phyloP scores from a whole-genome alignment of 2,329 filamentous ascomycete genomes.

The Monosporascus ibericus region DNA sequence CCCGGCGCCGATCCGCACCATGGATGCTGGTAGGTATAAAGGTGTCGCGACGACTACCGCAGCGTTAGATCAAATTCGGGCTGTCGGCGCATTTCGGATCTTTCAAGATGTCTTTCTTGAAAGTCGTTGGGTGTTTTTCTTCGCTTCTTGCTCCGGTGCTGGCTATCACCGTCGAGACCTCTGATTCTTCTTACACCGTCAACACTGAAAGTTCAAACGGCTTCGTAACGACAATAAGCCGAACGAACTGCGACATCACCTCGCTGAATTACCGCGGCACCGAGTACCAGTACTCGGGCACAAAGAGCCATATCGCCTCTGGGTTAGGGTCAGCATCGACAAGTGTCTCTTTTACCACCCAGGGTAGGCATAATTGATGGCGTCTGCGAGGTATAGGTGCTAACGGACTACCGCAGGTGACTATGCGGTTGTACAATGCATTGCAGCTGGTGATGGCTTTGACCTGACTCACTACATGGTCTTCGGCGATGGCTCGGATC shows the following conservation, averaged over 20 bases:
- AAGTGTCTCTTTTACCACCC: constrained; percentile 35
- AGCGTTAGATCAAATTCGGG: neutral
- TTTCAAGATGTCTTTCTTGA: constrained; percentile 11
- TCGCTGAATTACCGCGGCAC: constrained; percentile 43
- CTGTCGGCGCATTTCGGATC: constrained; percentile 1
- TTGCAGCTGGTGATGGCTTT: constrained; percentile 35
- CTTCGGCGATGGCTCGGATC: constrained; percentile 40
- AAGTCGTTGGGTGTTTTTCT: constrained; percentile 11
- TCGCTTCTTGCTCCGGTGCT: constrained; percentile 16
- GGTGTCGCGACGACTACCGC: neutral
- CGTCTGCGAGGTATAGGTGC: constrained; percentile 33
- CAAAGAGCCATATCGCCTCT: constrained; percentile 45
- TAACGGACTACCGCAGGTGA: constrained; percentile 37
- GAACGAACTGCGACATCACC: constrained; percentile 45
- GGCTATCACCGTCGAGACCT: constrained; percentile 19
- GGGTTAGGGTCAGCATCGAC: constrained; percentile 38
- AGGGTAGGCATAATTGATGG: constrained; percentile 9
- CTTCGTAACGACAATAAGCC: constrained; percentile 21
- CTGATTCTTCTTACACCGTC: constrained; percentile 17
- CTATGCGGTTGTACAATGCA: constrained; percentile 48
- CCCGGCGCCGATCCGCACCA: neutral
- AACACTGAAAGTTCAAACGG: constrained; percentile 21
- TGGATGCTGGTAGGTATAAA: neutral
- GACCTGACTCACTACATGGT: constrained; percentile 48
- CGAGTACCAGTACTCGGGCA: constrained; percentile 42